Percentiles rank a stretch among this genome's conserved stretches.
phyloP scores from a whole-genome alignment of 2,329 filamentous ascomycete species.

The Kalaharituber pfeilii region DNA sequence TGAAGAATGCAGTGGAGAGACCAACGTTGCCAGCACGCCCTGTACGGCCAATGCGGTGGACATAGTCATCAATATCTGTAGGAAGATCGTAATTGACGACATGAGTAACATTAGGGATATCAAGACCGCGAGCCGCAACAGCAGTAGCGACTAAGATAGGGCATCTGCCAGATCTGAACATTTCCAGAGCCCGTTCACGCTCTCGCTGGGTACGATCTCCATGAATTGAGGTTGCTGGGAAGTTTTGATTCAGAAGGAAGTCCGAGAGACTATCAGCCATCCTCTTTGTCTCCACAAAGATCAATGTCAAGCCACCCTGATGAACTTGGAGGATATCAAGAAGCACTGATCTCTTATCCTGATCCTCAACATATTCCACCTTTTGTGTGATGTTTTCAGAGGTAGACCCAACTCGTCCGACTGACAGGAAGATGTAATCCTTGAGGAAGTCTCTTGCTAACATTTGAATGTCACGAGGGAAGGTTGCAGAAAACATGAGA shows the following conservation, averaged over 20 bases:
- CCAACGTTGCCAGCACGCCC: constrained; percentile 98
- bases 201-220: constrained; percentile 97
- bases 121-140: constrained; percentile 75
- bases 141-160: constrained; percentile 94
- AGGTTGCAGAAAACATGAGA: constrained; percentile 99
- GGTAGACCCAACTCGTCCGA: constrained; percentile 93
- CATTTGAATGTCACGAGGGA: constrained; percentile 98
- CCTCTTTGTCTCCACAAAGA: constrained; percentile 99
- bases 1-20: constrained; percentile 98
- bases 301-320: constrained; percentile 71
- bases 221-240: constrained; percentile 96
- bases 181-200: constrained; percentile 92
- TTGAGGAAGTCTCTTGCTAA: constrained; percentile 96
- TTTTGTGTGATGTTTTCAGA: constrained; percentile 99
- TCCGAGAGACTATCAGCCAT: constrained; percentile 97
- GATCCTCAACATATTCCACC: constrained; percentile 91
- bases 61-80: constrained; percentile 96
- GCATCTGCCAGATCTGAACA: constrained; percentile 91
- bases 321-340: constrained; percentile 95
- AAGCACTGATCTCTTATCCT: constrained; percentile 93
- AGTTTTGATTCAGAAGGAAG: constrained; percentile 95
- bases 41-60: constrained; percentile 98
- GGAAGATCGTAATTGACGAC: constrained; percentile 99
- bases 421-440: constrained; percentile 97
- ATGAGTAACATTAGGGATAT: constrained; percentile 93